phyloP scores from a whole-genome alignment of 2,329 filamentous ascomycete genomes.

The Aspergillus ochraceus region DNA sequence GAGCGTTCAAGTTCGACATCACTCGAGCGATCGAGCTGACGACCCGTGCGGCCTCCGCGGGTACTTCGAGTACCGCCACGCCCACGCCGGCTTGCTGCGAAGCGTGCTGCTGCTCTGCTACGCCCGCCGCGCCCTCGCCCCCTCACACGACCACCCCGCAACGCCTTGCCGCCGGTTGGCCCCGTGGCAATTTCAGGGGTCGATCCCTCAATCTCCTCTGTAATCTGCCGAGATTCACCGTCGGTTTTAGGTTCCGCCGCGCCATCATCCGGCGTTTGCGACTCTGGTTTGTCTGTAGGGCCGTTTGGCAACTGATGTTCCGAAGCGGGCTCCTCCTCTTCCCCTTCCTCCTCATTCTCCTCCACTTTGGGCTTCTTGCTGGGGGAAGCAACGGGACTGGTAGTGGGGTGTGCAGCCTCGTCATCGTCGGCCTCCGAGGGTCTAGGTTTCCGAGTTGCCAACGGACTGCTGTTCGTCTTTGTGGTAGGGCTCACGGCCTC shows the following conservation, averaged over 20 bases:
- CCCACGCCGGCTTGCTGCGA: slow-evolving; percentile 21
- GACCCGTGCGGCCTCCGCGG: slow-evolving; percentile 24
- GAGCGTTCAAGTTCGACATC: slow-evolving; percentile 34
- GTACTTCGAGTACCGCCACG: slow-evolving; percentile 31
- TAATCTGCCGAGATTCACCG: slow-evolving; percentile 21
- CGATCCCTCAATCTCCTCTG: slow-evolving; percentile 25
- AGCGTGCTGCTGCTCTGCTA: slow-evolving; percentile 28
- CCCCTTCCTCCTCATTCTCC: slow-evolving; percentile 32
- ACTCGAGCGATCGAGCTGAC: slow-evolving; percentile 27
- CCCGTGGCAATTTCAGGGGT: slow-evolving; percentile 20
- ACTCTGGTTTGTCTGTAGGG: slow-evolving; percentile 18
- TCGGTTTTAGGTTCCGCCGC: slow-evolving; percentile 13
- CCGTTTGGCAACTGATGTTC: slow-evolving; percentile 25
- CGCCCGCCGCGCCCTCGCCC: slow-evolving; percentile 37
- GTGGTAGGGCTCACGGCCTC: slow-evolving; percentile 9
- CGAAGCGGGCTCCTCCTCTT: slow-evolving; percentile 26
- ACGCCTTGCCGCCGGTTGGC: slow-evolving; percentile 22
- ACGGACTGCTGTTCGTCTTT: slow-evolving; percentile 16
- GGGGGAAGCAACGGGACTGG: slow-evolving; percentile 15
- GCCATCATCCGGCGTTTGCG: slow-evolving; percentile 19
- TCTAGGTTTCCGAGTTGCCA: slow-evolving; percentile 26
- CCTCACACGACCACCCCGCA: slow-evolving; percentile 32
- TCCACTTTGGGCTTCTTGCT: slow-evolving; percentile 35
- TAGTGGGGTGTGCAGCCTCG: slow-evolving; percentile 12
- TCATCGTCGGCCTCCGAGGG: slow-evolving; percentile 24